Percentiles rank a stretch among this genome's conserved stretches.
These are phyloP conservation scores for Bipolaris bicolor DNA, from an alignment of 2,329 filamentous ascomycete genomes.

Conservation along the genomic window DNA sequence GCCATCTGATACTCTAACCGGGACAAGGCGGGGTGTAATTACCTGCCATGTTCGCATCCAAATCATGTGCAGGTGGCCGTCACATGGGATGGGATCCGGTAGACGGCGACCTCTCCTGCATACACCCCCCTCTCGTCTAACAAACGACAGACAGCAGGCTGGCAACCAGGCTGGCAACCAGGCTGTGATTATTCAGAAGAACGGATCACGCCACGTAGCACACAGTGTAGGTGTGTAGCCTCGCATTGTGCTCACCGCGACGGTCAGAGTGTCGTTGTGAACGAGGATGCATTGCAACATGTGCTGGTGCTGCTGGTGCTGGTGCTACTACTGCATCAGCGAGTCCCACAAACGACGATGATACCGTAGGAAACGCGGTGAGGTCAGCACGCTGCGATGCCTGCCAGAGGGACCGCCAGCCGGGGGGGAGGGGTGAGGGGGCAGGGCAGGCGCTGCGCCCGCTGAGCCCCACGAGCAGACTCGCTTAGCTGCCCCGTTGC, in stretches of 20 bases:
- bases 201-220: constrained; percentile 7
- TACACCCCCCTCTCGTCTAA: not conserved
- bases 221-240: not conserved
- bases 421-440: not conserved
- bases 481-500: constrained; percentile 26
- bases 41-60: constrained; percentile 9
- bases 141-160: not conserved
- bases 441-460: constrained; percentile 21
- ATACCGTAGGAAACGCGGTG: constrained; percentile 31
- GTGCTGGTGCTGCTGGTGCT: not conserved
- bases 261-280: constrained; percentile 27
- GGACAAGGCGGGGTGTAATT: constrained; percentile 4
- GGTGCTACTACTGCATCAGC: not conserved
- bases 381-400: constrained; percentile 35
- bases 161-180: not conserved
- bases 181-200: constrained; percentile 13
- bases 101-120: constrained; percentile 8
- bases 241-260: constrained; percentile 13
- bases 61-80: constrained; percentile 8
- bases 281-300: constrained; percentile 20
- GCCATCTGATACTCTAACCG: constrained; percentile 9
- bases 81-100: constrained; percentile 2
- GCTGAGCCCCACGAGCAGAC: constrained; percentile 17
- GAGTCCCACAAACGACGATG: constrained; percentile 17
- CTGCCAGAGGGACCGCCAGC: not conserved